Conservation (phyloP, 164 flowering plant species). For the Vitis amurensis region DNA sequence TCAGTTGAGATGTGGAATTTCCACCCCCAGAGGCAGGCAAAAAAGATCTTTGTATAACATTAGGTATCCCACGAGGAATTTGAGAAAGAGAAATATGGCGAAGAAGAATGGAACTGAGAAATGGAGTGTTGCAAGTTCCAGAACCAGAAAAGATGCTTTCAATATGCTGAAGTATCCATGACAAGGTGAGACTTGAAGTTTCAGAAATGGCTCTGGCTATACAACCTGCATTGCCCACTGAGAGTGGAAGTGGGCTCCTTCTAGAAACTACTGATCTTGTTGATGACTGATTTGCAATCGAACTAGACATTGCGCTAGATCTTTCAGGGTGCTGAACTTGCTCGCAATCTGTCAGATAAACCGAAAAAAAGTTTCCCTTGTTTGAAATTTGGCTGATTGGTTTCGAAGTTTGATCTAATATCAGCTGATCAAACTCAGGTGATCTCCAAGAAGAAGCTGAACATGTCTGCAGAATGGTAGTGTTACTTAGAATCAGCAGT, state of each 20-base stretch:
- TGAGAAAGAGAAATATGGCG: not conserved
- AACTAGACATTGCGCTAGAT: not conserved
- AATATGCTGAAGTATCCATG: not conserved
- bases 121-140: not conserved
- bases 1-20: not conserved
- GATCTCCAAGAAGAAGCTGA: not conserved
- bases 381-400: not conserved
- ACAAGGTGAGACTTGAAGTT: not conserved
- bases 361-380: not conserved
- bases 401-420: constrained; percentile 1
- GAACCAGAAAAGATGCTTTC: not conserved
- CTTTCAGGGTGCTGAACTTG: not conserved
- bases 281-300: not conserved
- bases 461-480: not conserved
- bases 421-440: not conserved
- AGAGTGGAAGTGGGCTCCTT: not conserved
- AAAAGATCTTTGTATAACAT: not conserved
- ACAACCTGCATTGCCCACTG: no score
- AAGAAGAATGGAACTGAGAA: not conserved
- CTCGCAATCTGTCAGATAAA: not conserved
- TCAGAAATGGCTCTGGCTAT: no score
- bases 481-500: no score
- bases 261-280: not conserved
- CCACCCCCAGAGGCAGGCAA: not conserved
- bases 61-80: not conserved